Evolutionary conservation across 176 grass and related monocot species (phyloP), one percentile per base, ranked within the genome.

Genomic region (Phoenix dactylifera): DNA sequence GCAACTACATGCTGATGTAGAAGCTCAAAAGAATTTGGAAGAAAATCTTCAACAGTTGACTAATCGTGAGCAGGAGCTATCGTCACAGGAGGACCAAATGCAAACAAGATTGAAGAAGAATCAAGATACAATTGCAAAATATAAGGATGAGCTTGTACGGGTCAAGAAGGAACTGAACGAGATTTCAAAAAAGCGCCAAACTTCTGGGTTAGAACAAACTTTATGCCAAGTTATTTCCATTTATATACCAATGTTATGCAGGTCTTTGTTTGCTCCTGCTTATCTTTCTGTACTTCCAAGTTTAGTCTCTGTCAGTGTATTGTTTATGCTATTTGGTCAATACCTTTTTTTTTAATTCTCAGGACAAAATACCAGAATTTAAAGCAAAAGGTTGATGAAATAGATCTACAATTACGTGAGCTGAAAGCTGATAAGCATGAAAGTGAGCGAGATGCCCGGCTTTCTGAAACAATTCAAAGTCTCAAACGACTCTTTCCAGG

Each of bases 391-490:
- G 68, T 85, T 22, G 86, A 97, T 74, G 92, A 97, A 72, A 84
- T 79, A 69, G 92, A 91, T 65, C 19, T 77, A 26, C 65, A 90
- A 68, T 58, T 97, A 73, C 78, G 92, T 9, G 92, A 97, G 55
- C 87, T 90, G 59, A 97, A 84, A 82, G 92, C 92, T 74, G 92
- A 91, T 74, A 97, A 91, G 48, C 87, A 91, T 75, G 92, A 97
- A 84, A 88, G 78, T 77, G 83, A 91, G 73, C 80, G 86, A 24
- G 92, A 97, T 65, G 83, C 83, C 44, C 72, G 81, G 57, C 83
- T 97, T 64, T 83, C 88, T 66, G 92, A 97, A 79, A 91, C 92
- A 22, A 78, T 85, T 75, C 76, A 74, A 71, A 90, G 69, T 85
- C 75, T 97, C 65, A 97, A 91, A 69, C 72, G 83, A 52, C 73